phyloP scores from a whole-genome alignment of 176 grass and related monocot species.

The Urochloa ruziziensis region DNA sequence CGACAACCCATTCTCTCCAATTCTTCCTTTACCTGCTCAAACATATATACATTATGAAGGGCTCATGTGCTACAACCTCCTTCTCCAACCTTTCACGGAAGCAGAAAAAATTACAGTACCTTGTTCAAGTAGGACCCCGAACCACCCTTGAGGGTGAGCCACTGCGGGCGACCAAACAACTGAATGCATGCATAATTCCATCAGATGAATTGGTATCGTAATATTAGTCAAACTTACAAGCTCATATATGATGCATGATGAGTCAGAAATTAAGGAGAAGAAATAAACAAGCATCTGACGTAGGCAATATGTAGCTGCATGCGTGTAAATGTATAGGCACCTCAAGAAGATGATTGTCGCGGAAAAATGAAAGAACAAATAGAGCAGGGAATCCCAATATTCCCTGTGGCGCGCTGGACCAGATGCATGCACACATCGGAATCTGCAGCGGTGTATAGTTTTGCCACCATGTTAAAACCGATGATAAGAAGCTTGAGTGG shows the following conservation, averaged over 20 bases:
- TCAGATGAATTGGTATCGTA: not conserved
- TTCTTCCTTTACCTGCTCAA: slow-evolving; percentile 44
- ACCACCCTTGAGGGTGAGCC: slow-evolving; percentile 66
- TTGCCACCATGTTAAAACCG: not conserved
- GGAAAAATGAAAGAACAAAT: slow-evolving; percentile 74
- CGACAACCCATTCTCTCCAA: slow-evolving; percentile 58
- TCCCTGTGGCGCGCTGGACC: slow-evolving; percentile 70
- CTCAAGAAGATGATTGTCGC: slow-evolving; percentile 77
- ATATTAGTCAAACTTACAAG: not conserved
- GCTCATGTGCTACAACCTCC: not conserved
- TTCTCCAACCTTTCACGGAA: not conserved
- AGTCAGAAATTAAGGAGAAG: not conserved
- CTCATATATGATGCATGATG: not conserved
- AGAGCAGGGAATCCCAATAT: slow-evolving; percentile 66
- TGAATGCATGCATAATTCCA: not conserved
- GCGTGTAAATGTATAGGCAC: not conserved
- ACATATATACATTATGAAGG: too few species aligned
- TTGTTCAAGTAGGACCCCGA: slow-evolving; percentile 63
- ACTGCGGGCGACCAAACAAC: slow-evolving; percentile 74
- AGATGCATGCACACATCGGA: slow-evolving; percentile 76
- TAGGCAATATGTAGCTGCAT: too few species aligned
- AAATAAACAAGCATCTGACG: not conserved
- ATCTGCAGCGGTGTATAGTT: slow-evolving; percentile 37
- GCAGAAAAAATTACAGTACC: slow-evolving; percentile 37
- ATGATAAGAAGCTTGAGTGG: not conserved